A percentile compares a stretch with the other conserved stretches of the same genome.
Conservation (phyloP, 2,329 filamentous ascomycete genomes). For the Capronia epimyces region DNA sequence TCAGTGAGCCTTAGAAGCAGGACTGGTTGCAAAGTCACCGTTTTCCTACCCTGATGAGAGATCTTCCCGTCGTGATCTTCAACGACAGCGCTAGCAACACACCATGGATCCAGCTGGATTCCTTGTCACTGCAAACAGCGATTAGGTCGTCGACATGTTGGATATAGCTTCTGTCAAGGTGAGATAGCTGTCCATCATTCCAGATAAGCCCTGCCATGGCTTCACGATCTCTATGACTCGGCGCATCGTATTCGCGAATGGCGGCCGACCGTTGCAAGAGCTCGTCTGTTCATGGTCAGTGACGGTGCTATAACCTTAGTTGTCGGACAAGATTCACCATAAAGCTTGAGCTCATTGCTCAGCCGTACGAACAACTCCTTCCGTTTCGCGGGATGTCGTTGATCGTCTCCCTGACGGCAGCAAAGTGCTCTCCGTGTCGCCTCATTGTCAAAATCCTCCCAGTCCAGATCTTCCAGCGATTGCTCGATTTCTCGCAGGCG, state of each 20-base stretch:
- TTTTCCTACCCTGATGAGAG: background rate
- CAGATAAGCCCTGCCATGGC: constrained; percentile 10
- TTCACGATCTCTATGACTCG: constrained; percentile 2
- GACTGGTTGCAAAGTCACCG: background rate
- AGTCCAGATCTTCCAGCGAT: constrained; percentile 22
- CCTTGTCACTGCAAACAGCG: constrained; percentile 5
- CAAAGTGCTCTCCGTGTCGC: background rate
- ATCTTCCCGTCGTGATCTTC: background rate
- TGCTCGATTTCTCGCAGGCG: constrained; percentile 30
- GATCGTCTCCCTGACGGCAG: constrained; percentile 11
- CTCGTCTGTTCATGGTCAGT: constrained; percentile 3
- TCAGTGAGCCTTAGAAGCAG: background rate
- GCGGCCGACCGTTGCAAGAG: constrained; percentile 7
- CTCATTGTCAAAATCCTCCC: constrained; percentile 1
- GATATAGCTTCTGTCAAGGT: constrained; percentile 12
- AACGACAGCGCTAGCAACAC: background rate
- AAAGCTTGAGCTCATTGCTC: constrained; percentile 6
- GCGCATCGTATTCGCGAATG: constrained; percentile 6
- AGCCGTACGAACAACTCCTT: constrained; percentile 8
- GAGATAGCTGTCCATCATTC: constrained; percentile 9
- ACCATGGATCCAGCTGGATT: constrained; percentile 12
- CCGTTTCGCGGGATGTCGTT: background rate
- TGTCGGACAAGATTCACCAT: constrained; percentile 1
- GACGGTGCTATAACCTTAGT: background rate
- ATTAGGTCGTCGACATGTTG: constrained; percentile 16